Conservation (phyloP, 306 rosid genomes). For the Dryas octopetala region DNA sequence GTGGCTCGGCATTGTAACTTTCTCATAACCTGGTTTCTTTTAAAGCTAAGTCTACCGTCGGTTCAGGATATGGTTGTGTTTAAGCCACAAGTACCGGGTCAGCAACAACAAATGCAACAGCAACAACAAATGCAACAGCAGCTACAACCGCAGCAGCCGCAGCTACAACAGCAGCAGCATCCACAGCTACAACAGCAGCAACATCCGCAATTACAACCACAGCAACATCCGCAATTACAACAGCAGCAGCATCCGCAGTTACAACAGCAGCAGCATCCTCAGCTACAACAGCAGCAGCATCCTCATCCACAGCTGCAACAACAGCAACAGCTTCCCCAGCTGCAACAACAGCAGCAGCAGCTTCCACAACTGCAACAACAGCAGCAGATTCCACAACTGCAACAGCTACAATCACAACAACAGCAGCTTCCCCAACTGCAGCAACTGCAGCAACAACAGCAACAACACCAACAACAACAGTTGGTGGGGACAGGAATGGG, state of each 20-base stretch:
- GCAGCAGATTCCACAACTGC: constrained; percentile 19
- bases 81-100: constrained; percentile 82
- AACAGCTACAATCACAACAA: constrained; percentile 40
- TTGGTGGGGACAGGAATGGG: constrained; percentile 78
- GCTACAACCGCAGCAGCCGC: not conserved
- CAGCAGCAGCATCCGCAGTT: constrained; percentile 23
- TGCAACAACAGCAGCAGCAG: constrained; percentile 26
- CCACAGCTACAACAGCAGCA: constrained; percentile 25
- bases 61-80: constrained; percentile 94
- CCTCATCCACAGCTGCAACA: constrained; percentile 16
- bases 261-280: constrained; percentile 15
- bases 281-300: constrained; percentile 34
- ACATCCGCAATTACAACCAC: constrained; percentile 22
- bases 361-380: constrained; percentile 38
- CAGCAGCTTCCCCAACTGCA: constrained; percentile 60
- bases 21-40: constrained; percentile 19
- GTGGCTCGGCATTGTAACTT: constrained; percentile 17
- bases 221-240: constrained; percentile 26
- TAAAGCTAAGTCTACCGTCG: constrained; percentile 27
- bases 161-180: constrained; percentile 22
- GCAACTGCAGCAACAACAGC: constrained; percentile 60
- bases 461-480: constrained; percentile 68
- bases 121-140: constrained; percentile 23
- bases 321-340: constrained; percentile 26
- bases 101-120: constrained; percentile 54